Evolutionary conservation across 371 early-diverging fungal species (phyloP).

Genomic region (Mucor saturninus): DNA sequence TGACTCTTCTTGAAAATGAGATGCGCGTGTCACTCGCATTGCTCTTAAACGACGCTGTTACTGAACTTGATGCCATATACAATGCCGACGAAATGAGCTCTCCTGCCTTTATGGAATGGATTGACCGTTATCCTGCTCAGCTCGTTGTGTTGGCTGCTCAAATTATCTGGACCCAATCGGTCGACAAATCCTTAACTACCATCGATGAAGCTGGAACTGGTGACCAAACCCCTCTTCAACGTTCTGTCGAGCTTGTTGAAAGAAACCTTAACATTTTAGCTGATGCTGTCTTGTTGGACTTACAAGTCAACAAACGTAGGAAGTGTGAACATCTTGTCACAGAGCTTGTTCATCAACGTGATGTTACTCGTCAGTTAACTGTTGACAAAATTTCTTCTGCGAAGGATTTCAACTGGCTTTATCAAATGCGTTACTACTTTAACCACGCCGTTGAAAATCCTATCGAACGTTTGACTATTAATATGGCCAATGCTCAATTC

Average conservation of each 20-base stretch:
- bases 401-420: slow-evolving; percentile 94
- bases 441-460: slow-evolving; percentile 66
- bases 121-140: slow-evolving; percentile 91
- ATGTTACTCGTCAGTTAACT: slow-evolving; percentile 83
- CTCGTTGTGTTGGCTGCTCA: slow-evolving; percentile 92
- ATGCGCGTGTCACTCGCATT: slow-evolving; percentile 87
- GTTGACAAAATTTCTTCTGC: slow-evolving; percentile 58
- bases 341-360: slow-evolving; percentile 98
- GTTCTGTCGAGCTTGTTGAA: slow-evolving; percentile 69
- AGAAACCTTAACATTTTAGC: slow-evolving; percentile 86
- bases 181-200: slow-evolving; percentile 74
- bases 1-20: slow-evolving; percentile 92
- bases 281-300: slow-evolving; percentile 89
- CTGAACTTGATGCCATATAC: slow-evolving; percentile 69
- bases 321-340: slow-evolving; percentile 98
- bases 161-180: slow-evolving; percentile 87
- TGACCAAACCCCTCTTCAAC: slow-evolving; percentile 54
- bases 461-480: slow-evolving; percentile 76
- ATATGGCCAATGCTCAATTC: slow-evolving; percentile 95
- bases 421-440: slow-evolving; percentile 97
- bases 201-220: slow-evolving; percentile 45
- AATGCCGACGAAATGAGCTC: slow-evolving; percentile 66
- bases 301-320: slow-evolving; percentile 81
- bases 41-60: slow-evolving; percentile 75
- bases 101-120: slow-evolving; percentile 79